Evolutionary conservation across 352 stramenopile species (phyloP), one percentile per base, ranked within the genome.

Genomic region (Phytophthora colocasiae): DNA sequence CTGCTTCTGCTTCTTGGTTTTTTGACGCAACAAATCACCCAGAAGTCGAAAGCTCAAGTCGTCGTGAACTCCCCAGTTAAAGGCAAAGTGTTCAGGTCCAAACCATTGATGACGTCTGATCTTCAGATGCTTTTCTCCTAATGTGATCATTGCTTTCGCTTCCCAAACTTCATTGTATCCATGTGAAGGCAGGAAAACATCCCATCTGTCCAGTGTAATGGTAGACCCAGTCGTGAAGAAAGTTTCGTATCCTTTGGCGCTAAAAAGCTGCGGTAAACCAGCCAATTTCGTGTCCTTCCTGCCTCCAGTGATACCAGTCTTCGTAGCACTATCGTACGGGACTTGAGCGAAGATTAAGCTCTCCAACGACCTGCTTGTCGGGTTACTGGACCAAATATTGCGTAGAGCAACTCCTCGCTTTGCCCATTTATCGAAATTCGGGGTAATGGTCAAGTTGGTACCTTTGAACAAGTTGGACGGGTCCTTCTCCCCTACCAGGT

Each of bases 311-410:
- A 78, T 89, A 0, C 75, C 79, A 4, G 77, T 83, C 26, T 73
- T 51, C 0, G 72, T 81, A 3, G 67, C 49, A 45, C 70, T 85
- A 41, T 90, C 81, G 52, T 86, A 85, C 8, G 79, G 77, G 24
- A 89, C 48, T 44, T 89, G 81, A 0, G 70, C 81, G 50, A 89
- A 90, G 4, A 90, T 17, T 22, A 89, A 79, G 47, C 71, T 71
- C 61, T 86, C 79, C 3, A 90, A 57, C 4, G 81, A 85, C 9
- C 81, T 77, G 53, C 81, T 90, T 17, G 81, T 90, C 12, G 68
- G 68, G 51, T 74, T 78, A 17, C 73, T 87, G 6, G 80, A 89
- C 76, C 80, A 89, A 19, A 87, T 64, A 29, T 87, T 89, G 24
- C 61, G 66, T 15, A 89, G 81, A 5, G 68, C 78, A n/a, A 89